Percentiles rank a stretch among this genome's conserved stretches.
Conservation (phyloP, 768 basidiomycete genomes). For the Suillus decipiens region DNA sequence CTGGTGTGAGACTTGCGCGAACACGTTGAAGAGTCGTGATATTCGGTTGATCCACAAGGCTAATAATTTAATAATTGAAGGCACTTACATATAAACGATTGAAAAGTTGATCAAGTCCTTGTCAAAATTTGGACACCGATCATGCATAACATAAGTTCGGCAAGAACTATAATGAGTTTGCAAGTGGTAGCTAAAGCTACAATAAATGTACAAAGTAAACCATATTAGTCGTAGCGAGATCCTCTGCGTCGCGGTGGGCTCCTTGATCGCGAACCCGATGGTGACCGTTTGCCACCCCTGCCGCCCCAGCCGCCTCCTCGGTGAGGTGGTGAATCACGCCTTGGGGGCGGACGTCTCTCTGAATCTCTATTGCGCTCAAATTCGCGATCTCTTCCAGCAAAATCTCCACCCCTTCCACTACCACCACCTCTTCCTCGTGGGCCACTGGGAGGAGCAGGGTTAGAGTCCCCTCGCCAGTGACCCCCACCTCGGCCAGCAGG, state of each 20-base stretch:
- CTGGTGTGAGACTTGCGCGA: background rate
- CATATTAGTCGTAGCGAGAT: constrained; percentile 33
- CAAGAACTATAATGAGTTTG: background rate
- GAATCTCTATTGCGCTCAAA: constrained; percentile 40
- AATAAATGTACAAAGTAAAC: background rate
- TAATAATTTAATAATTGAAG: background rate
- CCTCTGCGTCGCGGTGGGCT: constrained; percentile 43
- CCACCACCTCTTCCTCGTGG: constrained; percentile 39
- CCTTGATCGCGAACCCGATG: constrained; percentile 40
- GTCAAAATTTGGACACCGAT: background rate
- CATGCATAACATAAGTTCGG: background rate
- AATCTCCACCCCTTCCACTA: constrained; percentile 34
- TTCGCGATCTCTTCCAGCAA: constrained; percentile 38
- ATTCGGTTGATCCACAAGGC: background rate
- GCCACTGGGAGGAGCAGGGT: constrained; percentile 43
- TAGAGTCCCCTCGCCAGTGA: constrained; percentile 76
- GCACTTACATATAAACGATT: background rate
- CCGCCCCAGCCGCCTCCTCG: constrained; percentile 43
- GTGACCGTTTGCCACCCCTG: constrained; percentile 41
- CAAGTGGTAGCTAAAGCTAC: background rate
- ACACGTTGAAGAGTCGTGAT: background rate
- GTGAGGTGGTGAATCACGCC: constrained; percentile 50
- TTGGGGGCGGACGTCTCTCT: constrained; percentile 52
- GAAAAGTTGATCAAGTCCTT: background rate
- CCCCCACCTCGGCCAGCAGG: constrained; percentile 57